These are phyloP conservation scores for Psophocarpus tetragonolobus DNA, from an alignment of 306 rosid species.

Conservation along the genomic window DNA sequence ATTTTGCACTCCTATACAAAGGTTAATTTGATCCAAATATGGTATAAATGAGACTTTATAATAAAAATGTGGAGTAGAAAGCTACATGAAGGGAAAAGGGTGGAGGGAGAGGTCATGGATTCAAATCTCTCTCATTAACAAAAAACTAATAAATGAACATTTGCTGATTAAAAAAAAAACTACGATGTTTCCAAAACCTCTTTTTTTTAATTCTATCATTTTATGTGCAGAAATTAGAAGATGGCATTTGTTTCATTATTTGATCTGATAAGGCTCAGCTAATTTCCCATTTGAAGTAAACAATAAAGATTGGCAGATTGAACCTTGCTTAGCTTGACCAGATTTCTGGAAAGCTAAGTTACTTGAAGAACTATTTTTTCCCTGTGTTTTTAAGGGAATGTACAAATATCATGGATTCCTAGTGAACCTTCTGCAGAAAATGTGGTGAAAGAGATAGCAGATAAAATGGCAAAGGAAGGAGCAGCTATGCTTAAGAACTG, in stretches of 20 bases:
- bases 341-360: neutral
- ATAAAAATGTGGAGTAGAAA: neutral
- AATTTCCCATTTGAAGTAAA: slow-evolving; percentile 6
- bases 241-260: neutral
- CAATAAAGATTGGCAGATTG: neutral
- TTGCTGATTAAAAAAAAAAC: too few species aligned
- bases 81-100: too few species aligned
- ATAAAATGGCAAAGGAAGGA: slow-evolving; percentile 6
- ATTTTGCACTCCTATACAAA: neutral
- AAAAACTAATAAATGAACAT: too few species aligned
- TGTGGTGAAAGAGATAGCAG: neutral
- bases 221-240: neutral
- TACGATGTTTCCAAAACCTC: neutral
- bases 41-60: neutral
- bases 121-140: too few species aligned
- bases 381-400: neutral
- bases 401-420: neutral
- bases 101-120: too few species aligned
- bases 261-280: neutral
- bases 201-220: too few species aligned
- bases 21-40: neutral
- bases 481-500: neutral
- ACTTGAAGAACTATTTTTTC: slow-evolving; percentile 9
- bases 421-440: neutral
- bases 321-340: neutral